Base-by-base conservation (phyloP, 2,329 filamentous ascomycete species). In the Cladosporium sphaerospermum region DNA sequence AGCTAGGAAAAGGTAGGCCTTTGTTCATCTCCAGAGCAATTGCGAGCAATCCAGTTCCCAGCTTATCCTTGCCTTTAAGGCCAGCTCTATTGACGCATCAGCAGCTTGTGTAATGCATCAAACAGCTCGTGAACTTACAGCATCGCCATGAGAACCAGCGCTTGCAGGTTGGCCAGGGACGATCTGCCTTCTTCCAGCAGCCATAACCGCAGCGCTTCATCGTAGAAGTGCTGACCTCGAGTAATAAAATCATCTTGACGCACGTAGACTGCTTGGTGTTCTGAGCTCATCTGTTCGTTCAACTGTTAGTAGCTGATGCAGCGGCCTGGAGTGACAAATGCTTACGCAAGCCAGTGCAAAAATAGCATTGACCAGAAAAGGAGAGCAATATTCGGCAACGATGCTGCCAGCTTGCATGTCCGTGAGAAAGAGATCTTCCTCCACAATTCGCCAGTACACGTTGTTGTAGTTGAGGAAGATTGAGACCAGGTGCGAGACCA, bases 401-500 rank as follows among this genome's bases (percentile, higher is more conserved):
- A 62, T 14, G 14, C 65, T 55, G 4, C 62, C 63, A 13, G 63
- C 57, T 53, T 56, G 58, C 69, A 72, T 71, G 37, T 66, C 67
- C 28, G 60, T 56, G 8, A 72, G 50, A 46, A 72, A 71, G 14
- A 66, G 37, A 42, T 65, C 65, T 3, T 64, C 61, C 54, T 70
- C 65, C 14, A 71, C 57, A 54, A 60, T 66, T 46, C 69, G 66
- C 28, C 57, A 59, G 28, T 62, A 67, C 2, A 64, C 65, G 55
- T 60, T 58, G 11, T 52, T 23, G 39, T 52, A 56, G 5, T 47
- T 49, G 1, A 59, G 34, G 49, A 52, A 61, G 1, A 60, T 43
- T 18, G 65, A 67, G 2, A 69, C 49, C n/a, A 69, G 47, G 40
- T 67, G 62, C 7, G 67, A 69, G 1, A 69, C 64, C 13, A 66